These are phyloP conservation scores for Pseudocercospora crystallina DNA, from an alignment of 2,329 filamentous ascomycete genomes.

Conservation along the genomic window DNA sequence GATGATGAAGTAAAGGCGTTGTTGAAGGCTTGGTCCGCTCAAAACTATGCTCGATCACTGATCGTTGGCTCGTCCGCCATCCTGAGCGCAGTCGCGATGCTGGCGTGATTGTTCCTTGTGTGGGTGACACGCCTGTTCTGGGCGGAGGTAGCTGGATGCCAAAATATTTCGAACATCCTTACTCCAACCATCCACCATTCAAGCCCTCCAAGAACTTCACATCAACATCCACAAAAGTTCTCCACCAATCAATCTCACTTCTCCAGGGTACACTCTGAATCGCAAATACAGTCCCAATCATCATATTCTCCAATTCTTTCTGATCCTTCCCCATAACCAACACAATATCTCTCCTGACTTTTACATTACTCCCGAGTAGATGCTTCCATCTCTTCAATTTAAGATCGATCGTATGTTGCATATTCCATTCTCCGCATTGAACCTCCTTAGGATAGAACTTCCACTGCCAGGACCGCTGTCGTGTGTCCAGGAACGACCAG, in stretches of 20 bases:
- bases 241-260: constrained; percentile 53
- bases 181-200: constrained; percentile 39
- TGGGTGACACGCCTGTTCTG: too few relatives aligned
- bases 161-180: background rate
- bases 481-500: constrained; percentile 44
- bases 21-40: too few relatives aligned
- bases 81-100: too few relatives aligned
- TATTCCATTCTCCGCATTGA: constrained; percentile 44
- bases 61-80: too few relatives aligned
- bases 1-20: too few relatives aligned
- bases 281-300: constrained; percentile 44
- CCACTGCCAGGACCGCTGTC: constrained; percentile 47
- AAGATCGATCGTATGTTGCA: constrained; percentile 42
- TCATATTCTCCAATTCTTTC: constrained; percentile 42
- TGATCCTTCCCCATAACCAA: constrained; percentile 49
- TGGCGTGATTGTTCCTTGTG: too few relatives aligned
- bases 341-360: constrained; percentile 42
- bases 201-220: constrained; percentile 45
- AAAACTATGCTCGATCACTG: too few relatives aligned
- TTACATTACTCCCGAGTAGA: constrained; percentile 37
- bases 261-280: constrained; percentile 52
- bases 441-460: constrained; percentile 50
- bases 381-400: constrained; percentile 32
- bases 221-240: constrained; percentile 53
- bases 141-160: too few relatives aligned